These are phyloP conservation scores for Dunaliella primolecta DNA, from an alignment of 139 green algal species.

Conservation along the genomic window DNA sequence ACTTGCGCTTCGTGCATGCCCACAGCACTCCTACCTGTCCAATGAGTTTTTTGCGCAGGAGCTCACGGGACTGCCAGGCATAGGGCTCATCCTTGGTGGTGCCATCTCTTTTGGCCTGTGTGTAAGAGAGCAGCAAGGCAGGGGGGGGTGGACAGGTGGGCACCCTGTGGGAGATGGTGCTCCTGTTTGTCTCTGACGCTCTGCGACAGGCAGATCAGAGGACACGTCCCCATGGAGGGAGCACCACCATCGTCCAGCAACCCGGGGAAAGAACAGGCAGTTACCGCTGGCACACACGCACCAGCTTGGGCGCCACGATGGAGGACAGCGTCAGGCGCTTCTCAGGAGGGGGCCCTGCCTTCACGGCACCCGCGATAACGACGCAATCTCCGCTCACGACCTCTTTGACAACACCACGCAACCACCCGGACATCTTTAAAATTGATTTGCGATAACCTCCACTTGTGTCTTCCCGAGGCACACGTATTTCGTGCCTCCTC, in stretches of 20 bases:
- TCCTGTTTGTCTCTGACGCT: too few relatives aligned
- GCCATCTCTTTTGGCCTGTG: slow-evolving; percentile 87
- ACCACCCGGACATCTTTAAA: slow-evolving; percentile 52
- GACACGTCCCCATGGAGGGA: neutral
- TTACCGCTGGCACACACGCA: slow-evolving; percentile 28
- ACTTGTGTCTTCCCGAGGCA: neutral
- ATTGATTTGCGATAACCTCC: neutral
- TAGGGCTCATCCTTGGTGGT: slow-evolving; percentile 87
- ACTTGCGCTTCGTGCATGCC: too few relatives aligned
- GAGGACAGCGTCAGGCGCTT: slow-evolving; percentile 91
- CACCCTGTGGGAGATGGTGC: too few relatives aligned
- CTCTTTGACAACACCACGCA: slow-evolving; percentile 81
- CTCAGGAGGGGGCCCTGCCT: slow-evolving; percentile 68
- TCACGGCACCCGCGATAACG: slow-evolving; percentile 64
- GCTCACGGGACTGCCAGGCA: slow-evolving; percentile 89
- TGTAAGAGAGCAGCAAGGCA: too few relatives aligned
- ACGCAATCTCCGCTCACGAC: slow-evolving; percentile 86
- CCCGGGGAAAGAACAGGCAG: neutral
- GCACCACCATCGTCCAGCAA: neutral
- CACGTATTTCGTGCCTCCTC: too few relatives aligned
- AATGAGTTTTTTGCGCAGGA: slow-evolving; percentile 82
- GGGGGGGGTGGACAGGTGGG: too few relatives aligned
- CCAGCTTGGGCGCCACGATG: slow-evolving; percentile 83
- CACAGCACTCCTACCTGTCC: slow-evolving; percentile 73
- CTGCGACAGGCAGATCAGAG: slow-evolving; percentile 1